Conservation (phyloP, 1,139 yeast species). For the Pichia sp. region DNA sequence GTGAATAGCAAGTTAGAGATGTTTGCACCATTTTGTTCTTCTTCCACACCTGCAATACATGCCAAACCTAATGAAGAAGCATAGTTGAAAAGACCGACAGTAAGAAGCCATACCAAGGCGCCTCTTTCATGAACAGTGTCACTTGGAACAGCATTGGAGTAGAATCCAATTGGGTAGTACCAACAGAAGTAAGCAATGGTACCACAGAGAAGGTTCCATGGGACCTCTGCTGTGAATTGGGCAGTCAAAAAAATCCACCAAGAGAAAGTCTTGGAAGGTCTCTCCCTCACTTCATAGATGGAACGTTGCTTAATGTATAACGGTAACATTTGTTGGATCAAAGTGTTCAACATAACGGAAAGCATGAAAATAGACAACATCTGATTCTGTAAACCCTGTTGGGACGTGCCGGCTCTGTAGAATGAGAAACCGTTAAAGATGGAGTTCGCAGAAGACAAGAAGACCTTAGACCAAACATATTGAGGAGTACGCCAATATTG, state of each 20-base stretch:
- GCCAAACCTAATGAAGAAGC: constrained; percentile 35
- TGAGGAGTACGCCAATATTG: constrained; percentile 74
- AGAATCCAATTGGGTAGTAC: constrained; percentile 78
- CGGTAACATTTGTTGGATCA: constrained; percentile 71
- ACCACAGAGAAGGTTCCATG: constrained; percentile 64
- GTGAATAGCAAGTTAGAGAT: constrained; percentile 38
- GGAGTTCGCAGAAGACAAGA: constrained; percentile 43
- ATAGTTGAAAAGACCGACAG: constrained; percentile 31
- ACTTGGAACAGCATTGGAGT: constrained; percentile 49
- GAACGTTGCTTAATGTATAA: constrained; percentile 64
- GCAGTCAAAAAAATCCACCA: constrained; percentile 50
- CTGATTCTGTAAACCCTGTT: constrained; percentile 56
- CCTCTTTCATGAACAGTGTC: constrained; percentile 52
- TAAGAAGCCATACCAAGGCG: constrained; percentile 53
- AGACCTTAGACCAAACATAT: constrained; percentile 60
- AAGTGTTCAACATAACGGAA: constrained; percentile 50
- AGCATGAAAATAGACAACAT: constrained; percentile 68
- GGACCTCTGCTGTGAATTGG: constrained; percentile 66
- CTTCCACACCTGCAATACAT: constrained; percentile 34
- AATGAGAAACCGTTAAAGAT: constrained; percentile 72
- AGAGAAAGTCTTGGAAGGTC: constrained; percentile 56
- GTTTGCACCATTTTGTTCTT: constrained; percentile 39
- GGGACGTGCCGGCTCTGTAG: constrained; percentile 55
- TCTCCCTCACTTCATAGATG: constrained; percentile 83
- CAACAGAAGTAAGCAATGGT: constrained; percentile 64